Evolutionary conservation across 768 basidiomycete species (phyloP).

Genomic region (Trametes maxima): DNA sequence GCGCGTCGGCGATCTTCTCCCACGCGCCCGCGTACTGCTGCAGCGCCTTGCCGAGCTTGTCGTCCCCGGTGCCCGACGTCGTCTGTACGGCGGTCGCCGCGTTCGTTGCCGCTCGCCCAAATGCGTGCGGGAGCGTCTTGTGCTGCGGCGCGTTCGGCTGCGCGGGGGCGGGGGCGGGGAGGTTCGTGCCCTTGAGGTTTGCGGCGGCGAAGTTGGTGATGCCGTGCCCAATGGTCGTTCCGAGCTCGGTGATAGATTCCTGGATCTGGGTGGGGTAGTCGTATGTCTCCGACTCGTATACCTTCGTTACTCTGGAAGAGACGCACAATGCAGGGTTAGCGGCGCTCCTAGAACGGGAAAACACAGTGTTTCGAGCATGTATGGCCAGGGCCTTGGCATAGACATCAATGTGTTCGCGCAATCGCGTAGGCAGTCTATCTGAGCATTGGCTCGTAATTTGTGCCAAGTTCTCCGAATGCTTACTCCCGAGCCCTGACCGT

Average conservation of each 20-base stretch:
- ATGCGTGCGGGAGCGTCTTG: conserved; percentile 97
- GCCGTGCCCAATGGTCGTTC: conserved; percentile 68
- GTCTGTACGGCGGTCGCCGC: conserved; percentile 53
- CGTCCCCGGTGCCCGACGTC: conserved; percentile 48
- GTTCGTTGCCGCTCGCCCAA: conserved; percentile 75
- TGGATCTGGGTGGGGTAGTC: conserved; percentile 91
- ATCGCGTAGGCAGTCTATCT: too few species aligned
- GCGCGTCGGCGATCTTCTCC: conserved; percentile 80
- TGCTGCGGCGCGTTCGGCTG: conserved; percentile 59
- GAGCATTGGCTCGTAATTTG: too few species aligned
- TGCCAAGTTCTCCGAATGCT: too few species aligned
- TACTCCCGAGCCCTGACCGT: too few species aligned
- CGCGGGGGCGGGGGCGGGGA: conserved; percentile 70
- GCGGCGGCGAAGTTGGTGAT: conserved; percentile 84
- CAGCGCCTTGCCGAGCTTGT: conserved; percentile 78
- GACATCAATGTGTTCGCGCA: too few species aligned
- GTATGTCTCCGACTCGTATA: conserved; percentile 85
- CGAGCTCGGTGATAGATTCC: conserved; percentile 76
- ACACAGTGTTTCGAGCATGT: neutral
- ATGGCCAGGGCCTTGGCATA: too few species aligned
- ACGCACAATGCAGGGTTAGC: conserved; percentile 1
- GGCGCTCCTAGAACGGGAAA: neutral
- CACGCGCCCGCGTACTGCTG: conserved; percentile 78
- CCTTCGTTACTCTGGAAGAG: conserved; percentile 73
- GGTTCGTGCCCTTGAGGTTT: conserved; percentile 87